Percentiles rank a stretch among this genome's conserved stretches.
Conservation (phyloP, 257 asterid genomes). For the Penstemon newberryi region DNA sequence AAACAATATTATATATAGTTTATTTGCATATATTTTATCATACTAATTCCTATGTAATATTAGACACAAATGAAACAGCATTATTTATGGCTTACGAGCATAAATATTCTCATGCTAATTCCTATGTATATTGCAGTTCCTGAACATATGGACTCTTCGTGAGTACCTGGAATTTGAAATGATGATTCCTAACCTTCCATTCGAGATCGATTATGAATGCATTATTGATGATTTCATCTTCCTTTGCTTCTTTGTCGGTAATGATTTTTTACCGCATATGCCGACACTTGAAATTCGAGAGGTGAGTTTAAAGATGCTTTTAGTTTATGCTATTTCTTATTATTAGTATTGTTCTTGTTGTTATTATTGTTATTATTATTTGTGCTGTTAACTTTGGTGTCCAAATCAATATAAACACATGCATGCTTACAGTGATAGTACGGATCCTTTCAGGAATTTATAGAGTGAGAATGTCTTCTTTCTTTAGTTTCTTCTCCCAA, state of each 20-base stretch:
- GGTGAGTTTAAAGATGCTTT: constrained; percentile 48
- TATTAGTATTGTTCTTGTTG: not conserved
- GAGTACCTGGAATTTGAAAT: constrained; percentile 91
- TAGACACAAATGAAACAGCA: too few species aligned
- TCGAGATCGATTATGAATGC: constrained; percentile 78
- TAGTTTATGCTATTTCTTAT: constrained; percentile 20
- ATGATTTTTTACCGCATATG: constrained; percentile 98
- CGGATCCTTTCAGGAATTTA: not conserved
- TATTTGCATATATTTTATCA: too few species aligned
- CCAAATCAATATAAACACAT: constrained; percentile 1
- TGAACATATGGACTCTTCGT: constrained; percentile 92
- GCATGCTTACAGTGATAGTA: constrained; percentile 4
- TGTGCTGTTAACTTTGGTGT: constrained; percentile 7
- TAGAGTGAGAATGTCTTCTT: not conserved
- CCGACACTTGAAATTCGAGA: constrained; percentile 99
- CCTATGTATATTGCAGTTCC: constrained; percentile 58
- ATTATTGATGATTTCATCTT: constrained; percentile 90
- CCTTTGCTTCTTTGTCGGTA: constrained; percentile 96
- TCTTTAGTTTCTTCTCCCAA: not conserved
- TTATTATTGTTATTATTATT: not conserved
- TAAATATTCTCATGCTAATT: constrained; percentile 23
- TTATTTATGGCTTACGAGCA: not conserved
- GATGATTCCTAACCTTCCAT: constrained; percentile 84
- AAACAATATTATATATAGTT: constrained; percentile 5
- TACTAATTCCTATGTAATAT: too few species aligned